Evolutionary conservation across 805 yeast genomes (phyloP).

Genomic region (Starmerella potacharoeniae): DNA sequence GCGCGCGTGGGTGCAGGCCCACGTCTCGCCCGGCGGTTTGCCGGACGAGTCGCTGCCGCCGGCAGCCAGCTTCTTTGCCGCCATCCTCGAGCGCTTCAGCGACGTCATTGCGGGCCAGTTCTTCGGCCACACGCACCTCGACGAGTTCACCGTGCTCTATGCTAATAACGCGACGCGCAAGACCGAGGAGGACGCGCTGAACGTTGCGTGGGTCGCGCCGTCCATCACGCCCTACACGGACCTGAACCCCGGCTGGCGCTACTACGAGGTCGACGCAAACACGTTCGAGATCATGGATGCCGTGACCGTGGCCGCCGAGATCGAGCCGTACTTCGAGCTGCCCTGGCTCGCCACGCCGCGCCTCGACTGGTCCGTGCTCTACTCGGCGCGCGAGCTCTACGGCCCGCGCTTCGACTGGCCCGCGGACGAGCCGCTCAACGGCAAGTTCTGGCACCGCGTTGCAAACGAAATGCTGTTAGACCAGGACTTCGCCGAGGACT

Average conservation of each 20-base stretch:
- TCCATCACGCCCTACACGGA: conserved; percentile 52
- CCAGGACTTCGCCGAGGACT: conserved; percentile 38
- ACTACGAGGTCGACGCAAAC: conserved; percentile 52
- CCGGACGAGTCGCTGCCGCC: conserved; percentile 52
- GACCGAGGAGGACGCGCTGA: conserved; percentile 37
- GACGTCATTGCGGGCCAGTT: conserved; percentile 56
- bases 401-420: conserved; percentile 46
- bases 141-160: conserved; percentile 52
- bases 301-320: conserved; percentile 45
- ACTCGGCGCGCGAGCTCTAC: conserved; percentile 51
- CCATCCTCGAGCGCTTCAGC: conserved; percentile 53
- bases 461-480: conserved; percentile 37
- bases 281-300: conserved; percentile 53
- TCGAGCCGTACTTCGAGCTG: conserved; percentile 39
- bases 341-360: conserved; percentile 30
- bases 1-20: conserved; percentile 65
- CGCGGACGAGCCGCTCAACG: conserved; percentile 46
- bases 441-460: conserved; percentile 54
- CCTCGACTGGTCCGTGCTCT: conserved; percentile 52
- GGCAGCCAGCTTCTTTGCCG: conserved; percentile 44
- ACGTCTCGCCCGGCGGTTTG: conserved; percentile 44
- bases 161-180: conserved; percentile 37
- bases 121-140: conserved; percentile 62
- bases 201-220: conserved; percentile 54
- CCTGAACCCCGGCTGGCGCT: conserved; percentile 62